Percentiles rank a stretch among this genome's conserved stretches.
phyloP scores from a whole-genome alignment of 2,329 filamentous ascomycete genomes.

The Colletotrichum sp. region DNA sequence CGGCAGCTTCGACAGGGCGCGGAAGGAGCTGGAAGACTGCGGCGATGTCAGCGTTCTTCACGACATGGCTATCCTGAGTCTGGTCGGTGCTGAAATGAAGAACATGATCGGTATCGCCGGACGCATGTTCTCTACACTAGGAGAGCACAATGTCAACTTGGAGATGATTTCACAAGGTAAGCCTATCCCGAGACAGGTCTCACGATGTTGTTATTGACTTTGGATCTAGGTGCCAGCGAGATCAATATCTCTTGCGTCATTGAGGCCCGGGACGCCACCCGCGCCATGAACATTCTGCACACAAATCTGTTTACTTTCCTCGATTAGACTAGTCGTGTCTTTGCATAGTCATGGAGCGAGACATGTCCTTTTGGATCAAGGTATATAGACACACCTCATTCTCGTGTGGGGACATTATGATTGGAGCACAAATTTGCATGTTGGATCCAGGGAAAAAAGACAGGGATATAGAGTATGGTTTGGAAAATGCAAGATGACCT shows the following conservation, averaged over 20 bases:
- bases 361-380: not conserved
- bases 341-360: not conserved
- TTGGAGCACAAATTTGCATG: not conserved
- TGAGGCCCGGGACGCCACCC: conserved; percentile 85
- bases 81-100: conserved; percentile 96
- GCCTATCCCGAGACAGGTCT: conserved; percentile 24
- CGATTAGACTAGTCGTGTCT: conserved; percentile 57
- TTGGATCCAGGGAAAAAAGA: not conserved
- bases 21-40: conserved; percentile 76
- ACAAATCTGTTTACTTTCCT: conserved; percentile 97
- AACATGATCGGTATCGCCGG: conserved; percentile 96
- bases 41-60: conserved; percentile 90
- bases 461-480: not conserved
- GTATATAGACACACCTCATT: not conserved
- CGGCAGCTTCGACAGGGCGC: conserved; percentile 69
- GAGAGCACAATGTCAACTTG: conserved; percentile 93
- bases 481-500: not conserved
- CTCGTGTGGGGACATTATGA: not conserved
- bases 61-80: conserved; percentile 92
- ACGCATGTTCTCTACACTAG: conserved; percentile 92
- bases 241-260: conserved; percentile 99
- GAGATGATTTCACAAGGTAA: conserved; percentile 99
- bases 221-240: conserved; percentile 82
- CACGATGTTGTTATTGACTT: conserved; percentile 55
- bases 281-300: conserved; percentile 95